Conservation (phyloP, 306 rosid genomes). For the Vigna nakashimae region DNA sequence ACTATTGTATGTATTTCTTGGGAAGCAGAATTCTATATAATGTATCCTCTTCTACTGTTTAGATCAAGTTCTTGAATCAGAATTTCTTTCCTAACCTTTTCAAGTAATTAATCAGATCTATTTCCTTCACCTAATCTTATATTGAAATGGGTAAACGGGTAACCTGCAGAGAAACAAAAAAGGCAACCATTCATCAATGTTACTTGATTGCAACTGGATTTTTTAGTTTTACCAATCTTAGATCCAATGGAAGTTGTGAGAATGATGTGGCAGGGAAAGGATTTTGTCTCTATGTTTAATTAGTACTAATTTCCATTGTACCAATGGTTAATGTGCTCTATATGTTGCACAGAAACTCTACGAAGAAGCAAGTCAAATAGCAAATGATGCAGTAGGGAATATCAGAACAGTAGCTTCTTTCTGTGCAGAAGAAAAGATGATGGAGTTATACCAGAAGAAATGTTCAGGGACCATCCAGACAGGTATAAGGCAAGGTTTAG, state of each 20-base stretch:
- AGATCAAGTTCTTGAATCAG: no score
- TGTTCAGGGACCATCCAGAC: conserved; percentile 64
- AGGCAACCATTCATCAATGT: neutral
- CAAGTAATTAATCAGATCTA: no score
- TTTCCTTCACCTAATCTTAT: neutral
- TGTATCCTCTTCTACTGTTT: no score
- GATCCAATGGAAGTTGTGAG: neutral
- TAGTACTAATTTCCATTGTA: conserved; percentile 10
- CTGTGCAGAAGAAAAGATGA: conserved; percentile 86
- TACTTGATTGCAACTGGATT: no score
- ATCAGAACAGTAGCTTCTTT: conserved; percentile 82
- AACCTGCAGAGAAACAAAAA: neutral
- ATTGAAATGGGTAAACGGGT: neutral
- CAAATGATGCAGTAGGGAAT: conserved; percentile 78
- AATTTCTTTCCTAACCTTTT: no score
- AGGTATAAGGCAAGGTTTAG: conserved; percentile 67
- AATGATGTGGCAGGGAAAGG: neutral
- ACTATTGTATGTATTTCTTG: no score
- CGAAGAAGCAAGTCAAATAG: conserved; percentile 85
- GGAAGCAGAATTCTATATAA: no score
- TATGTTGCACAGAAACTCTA: conserved; percentile 60
- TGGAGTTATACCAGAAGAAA: conserved; percentile 69
- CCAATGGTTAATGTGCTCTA: conserved; percentile 3
- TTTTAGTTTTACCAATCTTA: neutral
- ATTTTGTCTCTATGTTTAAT: neutral